Percentiles rank a stretch among this genome's conserved stretches.
Conservation (phyloP, 2,329 filamentous ascomycete genomes). For the Arthrobotrys musiformis region DNA sequence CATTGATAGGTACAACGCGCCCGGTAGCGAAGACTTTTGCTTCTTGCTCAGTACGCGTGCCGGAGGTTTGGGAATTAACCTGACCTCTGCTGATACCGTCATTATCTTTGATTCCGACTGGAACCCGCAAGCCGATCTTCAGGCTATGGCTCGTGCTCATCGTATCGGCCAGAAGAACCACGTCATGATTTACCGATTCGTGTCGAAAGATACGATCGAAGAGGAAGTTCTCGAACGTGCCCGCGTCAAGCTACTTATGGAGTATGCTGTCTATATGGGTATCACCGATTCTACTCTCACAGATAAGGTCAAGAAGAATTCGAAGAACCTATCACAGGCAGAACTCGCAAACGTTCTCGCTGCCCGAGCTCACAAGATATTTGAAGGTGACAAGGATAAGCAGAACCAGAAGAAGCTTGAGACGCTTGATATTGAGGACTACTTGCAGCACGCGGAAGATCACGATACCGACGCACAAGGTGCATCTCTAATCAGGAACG, state of each 20-base stretch:
- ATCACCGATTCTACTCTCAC: slow-evolving; percentile 93
- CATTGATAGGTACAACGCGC: slow-evolving; percentile 99
- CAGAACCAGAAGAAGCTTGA: slow-evolving; percentile 96
- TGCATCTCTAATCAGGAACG: slow-evolving; percentile 91
- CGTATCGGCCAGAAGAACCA: slow-evolving; percentile 96
- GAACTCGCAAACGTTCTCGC: slow-evolving; percentile 87
- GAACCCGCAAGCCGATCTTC: slow-evolving; percentile 97
- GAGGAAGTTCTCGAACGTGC: slow-evolving; percentile 97
- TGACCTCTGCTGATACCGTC: slow-evolving; percentile 98
- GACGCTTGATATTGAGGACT: slow-evolving; percentile 96
- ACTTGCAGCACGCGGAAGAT: slow-evolving; percentile 95
- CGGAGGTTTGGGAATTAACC: slow-evolving; percentile 96
- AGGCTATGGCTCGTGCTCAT: slow-evolving; percentile 98
- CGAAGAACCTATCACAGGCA: slow-evolving; percentile 48
- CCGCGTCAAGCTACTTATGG: slow-evolving; percentile 95
- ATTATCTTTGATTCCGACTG: slow-evolving; percentile 98
- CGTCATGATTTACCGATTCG: slow-evolving; percentile 93
- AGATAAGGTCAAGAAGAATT: slow-evolving; percentile 81
- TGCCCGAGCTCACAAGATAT: slow-evolving; percentile 95
- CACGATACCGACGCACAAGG: slow-evolving; percentile 85
- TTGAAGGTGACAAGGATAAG: slow-evolving; percentile 77
- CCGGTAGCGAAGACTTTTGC: slow-evolving; percentile 93
- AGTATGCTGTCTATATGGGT: slow-evolving; percentile 95
- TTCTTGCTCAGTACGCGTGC: slow-evolving; percentile 95
- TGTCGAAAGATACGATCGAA: slow-evolving; percentile 98